phyloP scores from a whole-genome alignment of 805 yeast species.

The Candida qinlingensis region DNA sequence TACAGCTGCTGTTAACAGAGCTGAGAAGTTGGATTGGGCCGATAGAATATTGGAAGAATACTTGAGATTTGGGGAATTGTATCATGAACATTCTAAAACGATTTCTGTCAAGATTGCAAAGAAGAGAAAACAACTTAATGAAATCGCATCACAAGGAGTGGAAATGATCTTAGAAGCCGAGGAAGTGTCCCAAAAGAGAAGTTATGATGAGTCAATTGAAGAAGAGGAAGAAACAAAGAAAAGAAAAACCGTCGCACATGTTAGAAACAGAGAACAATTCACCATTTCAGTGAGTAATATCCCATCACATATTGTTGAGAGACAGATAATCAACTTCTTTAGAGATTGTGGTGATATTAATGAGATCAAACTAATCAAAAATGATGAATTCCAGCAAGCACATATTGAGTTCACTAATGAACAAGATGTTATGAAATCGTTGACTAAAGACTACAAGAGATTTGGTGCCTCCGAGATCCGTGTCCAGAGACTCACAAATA shows the following conservation, averaged over 20 bases:
- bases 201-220: constrained; percentile 5
- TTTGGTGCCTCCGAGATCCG: constrained; percentile 37
- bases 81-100: constrained; percentile 28
- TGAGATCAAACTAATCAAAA: constrained; percentile 26
- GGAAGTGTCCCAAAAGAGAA: neutral
- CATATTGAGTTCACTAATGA: constrained; percentile 52
- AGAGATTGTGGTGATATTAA: constrained; percentile 54
- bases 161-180: neutral
- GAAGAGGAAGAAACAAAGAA: constrained; percentile 5
- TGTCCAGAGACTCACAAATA: constrained; percentile 40
- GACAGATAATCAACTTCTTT: constrained; percentile 40
- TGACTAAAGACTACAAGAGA: constrained; percentile 52
- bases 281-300: constrained; percentile 51
- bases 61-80: constrained; percentile 30
- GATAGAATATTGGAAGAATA: constrained; percentile 44
- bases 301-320: constrained; percentile 35
- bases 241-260: constrained; percentile 7
- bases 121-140: constrained; percentile 6
- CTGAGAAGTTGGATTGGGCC: constrained; percentile 41
- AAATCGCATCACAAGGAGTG: neutral
- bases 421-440: constrained; percentile 47
- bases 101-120: constrained; percentile 26
- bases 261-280: constrained; percentile 54
- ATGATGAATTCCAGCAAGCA: constrained; percentile 32
- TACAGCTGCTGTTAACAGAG: constrained; percentile 26